Percentiles rank a stretch among this genome's conserved stretches.
Evolutionary conservation across 1,139 yeast genomes (phyloP).

Genomic region (Kazachstania sp.): DNA sequence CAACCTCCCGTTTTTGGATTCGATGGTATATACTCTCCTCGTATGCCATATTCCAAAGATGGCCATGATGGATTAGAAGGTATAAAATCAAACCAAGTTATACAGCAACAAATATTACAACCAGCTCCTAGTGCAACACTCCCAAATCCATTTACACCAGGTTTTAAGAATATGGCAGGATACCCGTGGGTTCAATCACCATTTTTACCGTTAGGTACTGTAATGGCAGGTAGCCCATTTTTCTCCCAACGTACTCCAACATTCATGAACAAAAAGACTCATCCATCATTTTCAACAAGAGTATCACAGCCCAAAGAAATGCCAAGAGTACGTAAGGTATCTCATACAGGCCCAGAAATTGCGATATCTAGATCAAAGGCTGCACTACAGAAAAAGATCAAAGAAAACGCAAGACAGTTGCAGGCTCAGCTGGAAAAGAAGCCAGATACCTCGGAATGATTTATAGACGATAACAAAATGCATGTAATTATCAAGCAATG

Average conservation of each 20-base stretch:
- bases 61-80: slow-evolving; percentile 9
- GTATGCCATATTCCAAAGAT: slow-evolving; percentile 2
- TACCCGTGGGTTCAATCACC: slow-evolving; percentile 11
- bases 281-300: slow-evolving; percentile 3
- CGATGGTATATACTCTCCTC: slow-evolving; percentile 10
- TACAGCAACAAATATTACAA: slow-evolving; percentile 2
- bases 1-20: slow-evolving; percentile 7
- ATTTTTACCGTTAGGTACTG: slow-evolving; percentile 5
- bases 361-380: neutral
- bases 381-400: slow-evolving; percentile 4
- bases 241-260: slow-evolving; percentile 8
- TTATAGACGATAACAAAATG: too few species aligned
- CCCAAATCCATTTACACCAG: slow-evolving; percentile 19
- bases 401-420: slow-evolving; percentile 6
- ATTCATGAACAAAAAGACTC: slow-evolving; percentile 4
- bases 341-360: neutral
- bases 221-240: slow-evolving; percentile 1
- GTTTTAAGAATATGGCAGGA: slow-evolving; percentile 11
- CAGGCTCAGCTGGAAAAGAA: slow-evolving; percentile 3
- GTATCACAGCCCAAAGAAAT: neutral
- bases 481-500: too few species aligned
- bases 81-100: slow-evolving; percentile 13
- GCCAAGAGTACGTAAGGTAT: slow-evolving; percentile 3
- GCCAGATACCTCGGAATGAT: neutral
- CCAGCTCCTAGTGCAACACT: slow-evolving; percentile 9